Evolutionary conservation across 2,329 filamentous ascomycete species (phyloP), one percentile per base, ranked within the genome.

Genomic region (Myriosclerotinia duriaeana): DNA sequence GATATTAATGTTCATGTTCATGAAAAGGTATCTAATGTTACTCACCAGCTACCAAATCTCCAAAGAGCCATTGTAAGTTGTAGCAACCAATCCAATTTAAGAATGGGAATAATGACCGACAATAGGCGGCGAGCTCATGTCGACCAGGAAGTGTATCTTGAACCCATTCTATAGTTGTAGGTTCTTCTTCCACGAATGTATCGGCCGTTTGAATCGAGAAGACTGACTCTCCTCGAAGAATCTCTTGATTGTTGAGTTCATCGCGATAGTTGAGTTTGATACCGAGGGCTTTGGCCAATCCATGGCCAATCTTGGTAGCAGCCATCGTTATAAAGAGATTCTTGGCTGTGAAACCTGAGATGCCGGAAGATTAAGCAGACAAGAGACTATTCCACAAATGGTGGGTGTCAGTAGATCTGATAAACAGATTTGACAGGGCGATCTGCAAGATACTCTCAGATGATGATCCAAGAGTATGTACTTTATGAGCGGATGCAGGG

Each of bases 41-140:
- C 85, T 75, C 76, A 90, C 91, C 94, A 67, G 95, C 94, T 66
- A 98, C 88, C 56, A 98, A 78, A 79, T 99, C 95, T 73, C 95
- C 95, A 20, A 87, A 78, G 7, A 97, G 79, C 95, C 95, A 99
- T 80, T 93, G 88, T 5, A 88, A 14, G 76, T 99, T 99, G 80
- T 99, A 99, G 72, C 88, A 86, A 14, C 81, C 79, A 66, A 98
- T 94, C 95, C 95, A 99, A n/a, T 86, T 83, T 6, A 90, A 77
- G 76, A 97, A 98, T 0, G 95, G 95, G 72, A 99, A 96, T 1
- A 98, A 80, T 17, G 85, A 89, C 71, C 82, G 79, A 67, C 88
- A 66, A 75, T 97, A 99, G 2, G 79, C 72, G 6, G 77, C 59
- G 4, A 89, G 64, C 46, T 90, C 83, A 0, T 76, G 70, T 9